Conservation (phyloP, 306 rosid genomes). For the Begonia peltatifolia region DNA sequence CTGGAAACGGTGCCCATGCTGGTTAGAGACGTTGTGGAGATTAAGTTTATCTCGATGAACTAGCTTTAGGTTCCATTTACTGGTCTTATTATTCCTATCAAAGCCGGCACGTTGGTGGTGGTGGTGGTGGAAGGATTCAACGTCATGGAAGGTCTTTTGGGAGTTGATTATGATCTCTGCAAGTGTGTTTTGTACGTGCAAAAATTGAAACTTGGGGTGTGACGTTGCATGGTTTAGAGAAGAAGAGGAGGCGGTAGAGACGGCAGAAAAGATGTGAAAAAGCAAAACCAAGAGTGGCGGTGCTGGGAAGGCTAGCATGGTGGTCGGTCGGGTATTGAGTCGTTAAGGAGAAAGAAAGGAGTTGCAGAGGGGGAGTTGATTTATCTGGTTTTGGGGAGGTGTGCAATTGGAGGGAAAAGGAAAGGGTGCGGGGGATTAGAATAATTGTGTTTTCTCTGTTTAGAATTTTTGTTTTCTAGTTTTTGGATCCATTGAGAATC, state of each 20-base stretch:
- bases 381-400: neutral
- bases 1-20: slow-evolving; percentile 16
- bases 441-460: slow-evolving; percentile 1
- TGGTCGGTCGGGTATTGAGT: neutral
- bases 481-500: neutral
- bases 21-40: slow-evolving; percentile 8
- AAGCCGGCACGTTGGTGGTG: neutral
- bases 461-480: neutral
- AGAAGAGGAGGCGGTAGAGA: slow-evolving; percentile 1
- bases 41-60: slow-evolving; percentile 49
- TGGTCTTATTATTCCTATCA: neutral
- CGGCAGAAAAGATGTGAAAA: neutral
- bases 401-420: neutral
- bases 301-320: slow-evolving; percentile 5
- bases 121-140: slow-evolving; percentile 1
- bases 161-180: too few species aligned
- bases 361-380: slow-evolving; percentile 3
- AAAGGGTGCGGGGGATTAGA: slow-evolving; percentile 2
- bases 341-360: neutral
- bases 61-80: slow-evolving; percentile 35
- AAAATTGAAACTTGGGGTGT: slow-evolving; percentile 24
- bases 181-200: slow-evolving; percentile 13
- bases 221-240: slow-evolving; percentile 4
- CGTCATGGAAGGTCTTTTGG: too few species aligned
- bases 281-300: neutral